phyloP scores from a whole-genome alignment of 2,329 filamentous ascomycete species.

The Cercospora nicotianae region DNA sequence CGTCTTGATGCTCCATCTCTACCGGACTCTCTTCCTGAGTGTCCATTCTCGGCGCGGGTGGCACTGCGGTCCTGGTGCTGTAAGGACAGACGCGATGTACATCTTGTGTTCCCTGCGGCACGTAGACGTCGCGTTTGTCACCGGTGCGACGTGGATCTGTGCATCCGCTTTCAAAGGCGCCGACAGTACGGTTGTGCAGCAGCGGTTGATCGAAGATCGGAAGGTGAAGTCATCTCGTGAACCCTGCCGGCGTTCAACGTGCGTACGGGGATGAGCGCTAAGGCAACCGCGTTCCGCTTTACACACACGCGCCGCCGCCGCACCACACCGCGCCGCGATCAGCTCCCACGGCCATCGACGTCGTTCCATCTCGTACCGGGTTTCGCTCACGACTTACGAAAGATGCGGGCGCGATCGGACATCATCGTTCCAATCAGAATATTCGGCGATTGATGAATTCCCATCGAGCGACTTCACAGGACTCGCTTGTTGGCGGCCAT shows the following conservation, averaged over 20 bases:
- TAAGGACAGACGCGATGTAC: conserved; percentile 4
- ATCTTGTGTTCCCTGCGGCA: not conserved
- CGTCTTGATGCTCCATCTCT: not conserved
- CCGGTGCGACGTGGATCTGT: conserved; percentile 4
- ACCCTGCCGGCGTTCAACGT: conserved; percentile 2
- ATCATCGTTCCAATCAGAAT: not conserved
- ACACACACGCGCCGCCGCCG: not conserved
- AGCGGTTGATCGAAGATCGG: not conserved
- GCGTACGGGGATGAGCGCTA: not conserved
- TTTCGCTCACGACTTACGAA: not conserved
- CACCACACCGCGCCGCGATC: not conserved
- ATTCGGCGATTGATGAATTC: not conserved
- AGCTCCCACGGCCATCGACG: not conserved
- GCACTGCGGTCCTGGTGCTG: not conserved
- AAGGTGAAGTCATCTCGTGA: not conserved
- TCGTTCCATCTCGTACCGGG: not conserved
- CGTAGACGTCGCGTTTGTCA: not conserved
- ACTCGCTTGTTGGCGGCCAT: not conserved
- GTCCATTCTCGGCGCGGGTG: not conserved
- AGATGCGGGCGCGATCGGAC: not conserved
- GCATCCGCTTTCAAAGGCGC: conserved; percentile 11
- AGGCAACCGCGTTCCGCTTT: not conserved
- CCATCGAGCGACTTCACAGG: not conserved
- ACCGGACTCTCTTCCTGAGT: not conserved
- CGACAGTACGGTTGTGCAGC: not conserved